Base-by-base conservation (phyloP, 768 basidiomycete species). In the Russula sp. region DNA sequence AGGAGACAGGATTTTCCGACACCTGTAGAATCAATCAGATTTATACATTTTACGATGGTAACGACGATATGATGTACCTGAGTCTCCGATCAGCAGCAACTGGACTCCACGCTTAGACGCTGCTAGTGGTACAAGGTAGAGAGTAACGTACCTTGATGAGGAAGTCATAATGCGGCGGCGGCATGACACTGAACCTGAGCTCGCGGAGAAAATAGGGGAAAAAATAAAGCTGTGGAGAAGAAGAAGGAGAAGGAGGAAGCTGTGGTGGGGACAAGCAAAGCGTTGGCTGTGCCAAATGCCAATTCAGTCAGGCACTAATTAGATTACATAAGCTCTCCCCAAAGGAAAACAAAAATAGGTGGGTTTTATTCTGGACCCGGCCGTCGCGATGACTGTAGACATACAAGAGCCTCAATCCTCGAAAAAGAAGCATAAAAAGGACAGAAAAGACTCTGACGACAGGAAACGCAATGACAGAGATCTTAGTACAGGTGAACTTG, bases 1-100 rank as follows among this genome's bases (percentile, higher is more conserved):
- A 94, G 81, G n/a, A 94, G 82, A 79, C 92, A 94, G 30, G 95
- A 98, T 82, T 99, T 95, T 67, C 96, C 94, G 71, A 97, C 95
- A 78, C 94, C 94, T 88, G 46, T 32, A 51, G 5, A 44, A 14
- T 32, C 26, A 24, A 48, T 18, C 16, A n/a, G 13, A n/a, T 22
- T 36, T 7, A 11, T 18, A n/a, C 28, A 26, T 24, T 16, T 14
- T 7, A 13, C 14, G 34, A 46, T 22, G 16, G 44, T 18, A 20
- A 14, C 4, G 6, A 28, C 0, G 26, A 24, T 44, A 53, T 22
- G 54, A 57, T 72, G 67, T 66, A 93, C 94, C 94, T 69, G 94
- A 97, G 78, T 97, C 94, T 59, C 94, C 94, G 73, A 97, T 97
- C 76, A 96, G 89, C 63, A 97, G 84, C 70, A 98, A 88, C 89